phyloP scores from a whole-genome alignment of 2,329 filamentous ascomycete genomes.

The Colletotrichum sansevieriae region DNA sequence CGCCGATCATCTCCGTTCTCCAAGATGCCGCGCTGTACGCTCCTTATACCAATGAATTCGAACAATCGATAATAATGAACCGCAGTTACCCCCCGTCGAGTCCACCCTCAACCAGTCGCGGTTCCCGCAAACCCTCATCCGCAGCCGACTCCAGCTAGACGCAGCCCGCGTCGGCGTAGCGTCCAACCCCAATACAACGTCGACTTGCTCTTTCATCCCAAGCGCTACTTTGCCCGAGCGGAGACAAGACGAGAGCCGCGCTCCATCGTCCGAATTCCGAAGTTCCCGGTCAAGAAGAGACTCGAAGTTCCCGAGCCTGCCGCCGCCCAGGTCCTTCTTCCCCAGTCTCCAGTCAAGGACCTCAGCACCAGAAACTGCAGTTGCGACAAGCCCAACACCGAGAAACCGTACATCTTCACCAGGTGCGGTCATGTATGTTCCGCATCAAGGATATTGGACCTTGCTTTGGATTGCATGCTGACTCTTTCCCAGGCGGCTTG shows the following conservation, averaged over 20 bases:
- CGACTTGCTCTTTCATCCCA: not conserved
- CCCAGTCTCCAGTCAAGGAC: not conserved
- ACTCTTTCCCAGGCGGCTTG: not conserved
- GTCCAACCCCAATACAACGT: not conserved
- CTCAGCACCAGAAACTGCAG: not conserved
- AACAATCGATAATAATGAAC: too few species aligned
- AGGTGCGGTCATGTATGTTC: constrained; percentile 10
- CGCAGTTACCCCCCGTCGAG: too few species aligned
- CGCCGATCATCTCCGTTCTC: too few species aligned
- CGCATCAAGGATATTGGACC: too few species aligned
- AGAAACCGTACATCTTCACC: constrained; percentile 9
- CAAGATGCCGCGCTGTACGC: too few species aligned
- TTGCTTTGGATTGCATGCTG: not conserved
- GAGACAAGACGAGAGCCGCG: not conserved
- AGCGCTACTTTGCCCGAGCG: not conserved
- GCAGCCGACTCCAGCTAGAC: not conserved
- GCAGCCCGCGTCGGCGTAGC: not conserved
- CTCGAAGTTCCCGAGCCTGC: not conserved
- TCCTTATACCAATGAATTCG: not conserved
- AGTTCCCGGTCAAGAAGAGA: not conserved
- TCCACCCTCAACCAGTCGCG: too few species aligned
- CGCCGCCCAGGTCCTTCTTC: not conserved
- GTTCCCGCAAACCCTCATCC: not conserved
- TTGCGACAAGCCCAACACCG: constrained; percentile 5
- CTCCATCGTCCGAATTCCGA: not conserved